Base-by-base conservation (phyloP, 2,329 filamentous ascomycete species). In the Cladophialophora exuberans region DNA sequence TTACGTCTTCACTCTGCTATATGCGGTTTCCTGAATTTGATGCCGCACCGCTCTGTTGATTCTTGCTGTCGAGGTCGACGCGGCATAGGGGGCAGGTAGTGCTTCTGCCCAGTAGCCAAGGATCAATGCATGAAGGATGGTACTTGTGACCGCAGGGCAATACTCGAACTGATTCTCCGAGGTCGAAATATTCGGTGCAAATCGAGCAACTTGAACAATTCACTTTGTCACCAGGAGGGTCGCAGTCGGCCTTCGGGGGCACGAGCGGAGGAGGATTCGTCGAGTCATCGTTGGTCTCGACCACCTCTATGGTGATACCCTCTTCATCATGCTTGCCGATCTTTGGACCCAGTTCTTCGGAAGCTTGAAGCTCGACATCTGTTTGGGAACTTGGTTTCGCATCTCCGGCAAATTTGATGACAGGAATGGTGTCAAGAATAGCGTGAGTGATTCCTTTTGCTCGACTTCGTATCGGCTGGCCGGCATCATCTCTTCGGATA, bases 61-160 rank as follows among this genome's bases (percentile, higher is more conserved):
- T 20, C 15, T 20, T 20, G 15, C 36, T 17, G 36, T 20, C 46
- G 31, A 49, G 46, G 18, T 49, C 46, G 35, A 39, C 39, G 25
- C 46, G 46, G 25, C 49, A 53, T 13, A 57, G 38, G 31, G 54
- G 54, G 36, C 49, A 53, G 23, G 49, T 53, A 17, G 50, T 85
- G 9, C 84, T 86, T 9, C 88, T 81, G 53, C 88, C 86, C 57
- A 88, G 73, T 38, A 88, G 73, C 85, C 85, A 88, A 3, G 85
- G 85, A 63, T 88, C 85, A 53, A 88, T 80, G 63, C 85, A 88
- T 41, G 76, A 75, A 1, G 85, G 85, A 63, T 88, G 85, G 64
- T 83, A 88, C 60, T 85, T 84, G 68, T 88, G 85, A 53, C 83
- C 73, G 66, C 85, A 88, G 30, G 85, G 85, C 35, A 88, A 70